These are phyloP conservation scores for Sporobolomyces phaffii DNA, from an alignment of 768 basidiomycete species.

Conservation along the genomic window DNA sequence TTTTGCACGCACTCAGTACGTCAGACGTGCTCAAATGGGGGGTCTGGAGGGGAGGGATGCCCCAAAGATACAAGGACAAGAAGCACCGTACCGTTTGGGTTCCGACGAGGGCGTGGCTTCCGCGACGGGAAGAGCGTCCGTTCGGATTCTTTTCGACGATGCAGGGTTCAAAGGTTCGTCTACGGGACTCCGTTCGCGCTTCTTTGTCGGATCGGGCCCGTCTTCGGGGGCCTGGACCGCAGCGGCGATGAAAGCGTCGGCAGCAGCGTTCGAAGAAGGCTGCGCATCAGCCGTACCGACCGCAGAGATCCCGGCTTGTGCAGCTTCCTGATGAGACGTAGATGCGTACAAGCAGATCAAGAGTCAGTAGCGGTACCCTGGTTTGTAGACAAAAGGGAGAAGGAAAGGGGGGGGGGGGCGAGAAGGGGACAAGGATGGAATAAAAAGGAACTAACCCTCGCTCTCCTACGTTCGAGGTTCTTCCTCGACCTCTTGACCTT, in stretches of 20 bases:
- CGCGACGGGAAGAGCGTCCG: too few species aligned
- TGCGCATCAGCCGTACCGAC: slow-evolving; percentile 34
- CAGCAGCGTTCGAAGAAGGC: slow-evolving; percentile 1
- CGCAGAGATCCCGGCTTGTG: slow-evolving; percentile 42
- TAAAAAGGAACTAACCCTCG: slow-evolving; percentile 7
- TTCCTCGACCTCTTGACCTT: slow-evolving; percentile 51
- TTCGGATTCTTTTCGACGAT: too few species aligned
- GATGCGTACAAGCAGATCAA: too few species aligned
- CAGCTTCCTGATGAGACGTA: slow-evolving; percentile 24
- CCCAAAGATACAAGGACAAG: too few species aligned
- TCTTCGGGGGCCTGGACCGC: slow-evolving; percentile 41
- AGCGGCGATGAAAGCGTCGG: slow-evolving; percentile 29
- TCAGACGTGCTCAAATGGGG: neutral
- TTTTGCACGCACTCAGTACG: neutral
- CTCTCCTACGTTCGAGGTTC: slow-evolving; percentile 39
- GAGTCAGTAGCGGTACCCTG: too few species aligned
- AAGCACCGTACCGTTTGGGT: slow-evolving; percentile 26
- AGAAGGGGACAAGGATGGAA: too few species aligned
- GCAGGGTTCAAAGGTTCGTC: neutral
- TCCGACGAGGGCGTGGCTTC: too few species aligned
- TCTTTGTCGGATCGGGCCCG: neutral
- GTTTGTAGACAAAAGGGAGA: too few species aligned
- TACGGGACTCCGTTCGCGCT: slow-evolving; percentile 25
- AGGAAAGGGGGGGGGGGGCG: too few species aligned
- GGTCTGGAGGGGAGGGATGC: neutral